phyloP scores from a whole-genome alignment of 106 monocot genomes.

The Ottelia alismoides region DNA sequence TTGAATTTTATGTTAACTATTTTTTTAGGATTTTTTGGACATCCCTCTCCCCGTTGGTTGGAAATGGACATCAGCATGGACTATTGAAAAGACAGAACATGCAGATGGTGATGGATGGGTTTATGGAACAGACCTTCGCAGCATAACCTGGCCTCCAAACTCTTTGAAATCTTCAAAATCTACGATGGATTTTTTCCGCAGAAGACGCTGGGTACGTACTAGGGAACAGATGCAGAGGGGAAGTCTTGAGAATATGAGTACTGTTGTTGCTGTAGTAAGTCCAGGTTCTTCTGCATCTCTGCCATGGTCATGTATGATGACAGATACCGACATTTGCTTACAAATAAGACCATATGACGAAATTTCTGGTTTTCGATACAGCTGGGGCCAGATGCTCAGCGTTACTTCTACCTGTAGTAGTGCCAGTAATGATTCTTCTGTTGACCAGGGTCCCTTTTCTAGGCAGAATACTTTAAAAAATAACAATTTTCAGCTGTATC shows the following conservation, averaged over 20 bases:
- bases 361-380: constrained; percentile 33
- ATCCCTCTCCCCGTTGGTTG: constrained; percentile 58
- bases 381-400: constrained; percentile 52
- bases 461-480: constrained; percentile 34
- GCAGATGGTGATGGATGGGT: constrained; percentile 78
- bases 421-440: constrained; percentile 23
- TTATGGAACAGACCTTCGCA: constrained; percentile 70
- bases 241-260: constrained; percentile 19
- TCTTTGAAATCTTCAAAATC: constrained; percentile 51
- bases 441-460: constrained; percentile 26
- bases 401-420: constrained; percentile 19
- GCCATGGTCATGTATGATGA: constrained; percentile 55
- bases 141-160: constrained; percentile 64
- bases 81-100: constrained; percentile 57
- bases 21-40: constrained; percentile 67
- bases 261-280: constrained; percentile 38
- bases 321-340: constrained; percentile 50
- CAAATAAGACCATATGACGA: constrained; percentile 70
- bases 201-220: constrained; percentile 79
- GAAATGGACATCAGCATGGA: constrained; percentile 78
- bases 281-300: constrained; percentile 58
- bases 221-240: constrained; percentile 30
- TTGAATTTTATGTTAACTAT: too few relatives aligned
- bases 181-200: constrained; percentile 45
- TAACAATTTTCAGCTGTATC: constrained; percentile 4